phyloP scores from a whole-genome alignment of 176 grass and related monocot species.

The Carex littledalei region DNA sequence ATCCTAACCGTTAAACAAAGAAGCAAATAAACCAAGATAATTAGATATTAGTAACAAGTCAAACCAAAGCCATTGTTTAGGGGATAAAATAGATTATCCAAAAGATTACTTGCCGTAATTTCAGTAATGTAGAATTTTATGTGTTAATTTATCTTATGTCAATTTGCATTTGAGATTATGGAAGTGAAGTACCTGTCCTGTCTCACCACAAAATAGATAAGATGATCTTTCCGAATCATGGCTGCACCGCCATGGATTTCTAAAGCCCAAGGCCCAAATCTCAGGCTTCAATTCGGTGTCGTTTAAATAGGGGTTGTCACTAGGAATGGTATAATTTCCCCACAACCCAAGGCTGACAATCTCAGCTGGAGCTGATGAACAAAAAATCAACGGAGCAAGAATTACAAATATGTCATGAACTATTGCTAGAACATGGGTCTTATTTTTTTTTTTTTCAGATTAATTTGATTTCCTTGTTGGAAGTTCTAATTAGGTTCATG shows the following conservation, averaged over 20 bases:
- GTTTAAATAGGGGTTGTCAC: constrained; percentile 28
- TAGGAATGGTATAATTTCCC: constrained; percentile 41
- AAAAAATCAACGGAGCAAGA: neutral
- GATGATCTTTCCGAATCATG: constrained; percentile 32
- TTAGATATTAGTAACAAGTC: neutral
- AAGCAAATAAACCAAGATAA: neutral
- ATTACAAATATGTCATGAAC: neutral
- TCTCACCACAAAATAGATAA: constrained; percentile 48
- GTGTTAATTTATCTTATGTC: neutral
- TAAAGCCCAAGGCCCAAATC: constrained; percentile 42
- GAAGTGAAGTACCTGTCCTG: constrained; percentile 29
- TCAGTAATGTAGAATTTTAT: neutral
- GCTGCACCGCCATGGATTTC: constrained; percentile 45
- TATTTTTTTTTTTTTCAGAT: neutral
- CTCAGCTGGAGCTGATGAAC: constrained; percentile 21
- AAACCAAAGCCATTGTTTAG: too few species aligned
- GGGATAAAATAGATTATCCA: neutral
- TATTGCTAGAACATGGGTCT: neutral
- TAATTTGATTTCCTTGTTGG: neutral
- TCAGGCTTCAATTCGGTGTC: constrained; percentile 25
- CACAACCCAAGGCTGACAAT: constrained; percentile 34
- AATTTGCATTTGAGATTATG: neutral
- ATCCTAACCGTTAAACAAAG: neutral
- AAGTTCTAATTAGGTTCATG: neutral
- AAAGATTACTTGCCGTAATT: neutral